A percentile compares a stretch with the other conserved stretches of the same genome.
phyloP scores from a whole-genome alignment of 2,329 filamentous ascomycete species.

The Aspergillus unguis region DNA sequence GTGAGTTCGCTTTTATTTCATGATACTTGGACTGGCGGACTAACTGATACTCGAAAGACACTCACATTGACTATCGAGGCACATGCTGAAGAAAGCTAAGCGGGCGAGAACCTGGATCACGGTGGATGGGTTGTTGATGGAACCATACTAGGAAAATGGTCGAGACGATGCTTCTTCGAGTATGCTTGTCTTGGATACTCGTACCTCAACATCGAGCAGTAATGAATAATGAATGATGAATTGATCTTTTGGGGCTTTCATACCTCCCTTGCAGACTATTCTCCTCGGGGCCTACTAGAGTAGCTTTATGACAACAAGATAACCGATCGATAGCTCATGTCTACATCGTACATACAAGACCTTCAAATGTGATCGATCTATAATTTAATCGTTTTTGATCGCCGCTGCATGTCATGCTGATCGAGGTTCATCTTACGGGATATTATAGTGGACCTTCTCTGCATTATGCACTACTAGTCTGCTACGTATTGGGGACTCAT shows the following conservation, averaged over 20 bases:
- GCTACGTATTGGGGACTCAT: neutral
- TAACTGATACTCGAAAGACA: neutral
- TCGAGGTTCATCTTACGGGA: too few species aligned
- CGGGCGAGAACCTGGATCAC: conserved; percentile 2
- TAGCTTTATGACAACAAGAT: too few species aligned
- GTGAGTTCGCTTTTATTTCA: neutral
- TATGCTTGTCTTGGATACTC: neutral
- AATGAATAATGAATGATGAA: conserved; percentile 4
- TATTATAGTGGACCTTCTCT: conserved; percentile 19
- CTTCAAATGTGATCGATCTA: too few species aligned
- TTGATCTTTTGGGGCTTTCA: neutral
- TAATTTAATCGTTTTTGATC: too few species aligned
- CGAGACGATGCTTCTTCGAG: neutral
- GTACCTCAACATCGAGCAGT: neutral
- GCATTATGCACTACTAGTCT: neutral
- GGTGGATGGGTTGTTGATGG: conserved; percentile 3
- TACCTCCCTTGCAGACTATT: neutral
- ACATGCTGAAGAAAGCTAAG: neutral
- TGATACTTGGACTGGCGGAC: neutral
- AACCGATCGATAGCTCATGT: too few species aligned
- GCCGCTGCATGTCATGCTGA: too few species aligned
- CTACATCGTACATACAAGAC: too few species aligned
- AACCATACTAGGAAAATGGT: neutral
- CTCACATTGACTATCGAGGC: conserved; percentile 3
- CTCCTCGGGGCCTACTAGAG: neutral